phyloP scores from a whole-genome alignment of 192 early-diverging fungal species.

The Chytriomyces sp. region DNA sequence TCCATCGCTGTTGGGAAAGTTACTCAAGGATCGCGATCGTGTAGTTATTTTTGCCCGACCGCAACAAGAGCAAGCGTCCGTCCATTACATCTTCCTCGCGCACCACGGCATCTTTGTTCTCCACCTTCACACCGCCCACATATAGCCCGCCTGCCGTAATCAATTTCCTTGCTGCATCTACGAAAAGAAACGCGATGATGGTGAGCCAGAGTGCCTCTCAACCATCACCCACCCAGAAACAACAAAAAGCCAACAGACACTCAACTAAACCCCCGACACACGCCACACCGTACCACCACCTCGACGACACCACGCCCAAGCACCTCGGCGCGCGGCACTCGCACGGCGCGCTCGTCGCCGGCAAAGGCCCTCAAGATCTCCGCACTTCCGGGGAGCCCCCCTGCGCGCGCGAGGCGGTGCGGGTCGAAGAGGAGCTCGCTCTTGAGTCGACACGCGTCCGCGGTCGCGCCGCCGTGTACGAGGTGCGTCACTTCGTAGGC shows the following conservation, averaged over 20 bases:
- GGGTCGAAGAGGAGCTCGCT: constrained; percentile 73
- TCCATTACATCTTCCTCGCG: constrained; percentile 59
- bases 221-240: background rate
- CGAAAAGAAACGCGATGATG: background rate
- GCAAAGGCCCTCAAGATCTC: constrained; percentile 73
- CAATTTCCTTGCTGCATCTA: constrained; percentile 69
- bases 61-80: constrained; percentile 67
- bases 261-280: constrained; percentile 72
- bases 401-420: constrained; percentile 21
- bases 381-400: constrained; percentile 48
- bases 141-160: constrained; percentile 82
- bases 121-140: constrained; percentile 64
- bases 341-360: constrained; percentile 62
- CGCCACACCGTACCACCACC: constrained; percentile 61
- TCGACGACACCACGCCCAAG: constrained; percentile 57
- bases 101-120: constrained; percentile 44
- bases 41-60: constrained; percentile 82
- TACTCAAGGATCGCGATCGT: constrained; percentile 50
- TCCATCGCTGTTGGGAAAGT: too few species aligned
- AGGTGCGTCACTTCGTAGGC: constrained; percentile 87
- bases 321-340: constrained; percentile 44
- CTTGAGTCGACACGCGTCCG: constrained; percentile 69
- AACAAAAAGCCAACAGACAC: background rate
- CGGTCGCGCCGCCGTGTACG: constrained; percentile 75
- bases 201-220: constrained; percentile 4